Evolutionary conservation across 805 yeast genomes (phyloP).

Genomic region (Saccharomycopsis lassenensis): DNA sequence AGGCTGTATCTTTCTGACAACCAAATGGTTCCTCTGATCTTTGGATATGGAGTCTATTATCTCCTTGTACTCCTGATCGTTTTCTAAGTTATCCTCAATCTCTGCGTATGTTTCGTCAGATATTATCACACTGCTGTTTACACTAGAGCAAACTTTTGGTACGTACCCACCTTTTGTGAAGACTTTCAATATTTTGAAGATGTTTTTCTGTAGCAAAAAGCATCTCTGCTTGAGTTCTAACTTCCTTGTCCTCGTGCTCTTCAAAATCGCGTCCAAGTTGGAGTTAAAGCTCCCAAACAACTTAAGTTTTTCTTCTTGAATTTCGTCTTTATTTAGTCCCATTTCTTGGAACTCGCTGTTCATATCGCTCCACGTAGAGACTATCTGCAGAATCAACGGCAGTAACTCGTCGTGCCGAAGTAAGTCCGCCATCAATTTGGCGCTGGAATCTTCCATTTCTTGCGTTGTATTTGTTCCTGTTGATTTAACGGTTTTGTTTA

Average conservation of each 20-base stretch:
- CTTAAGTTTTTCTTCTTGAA: background rate
- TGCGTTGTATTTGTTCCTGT: too few species aligned
- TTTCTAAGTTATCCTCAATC: slow-evolving; percentile 18
- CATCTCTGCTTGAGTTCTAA: slow-evolving; percentile 4
- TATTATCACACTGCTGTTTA: background rate
- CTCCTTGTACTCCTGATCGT: slow-evolving; percentile 23
- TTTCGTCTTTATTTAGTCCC: slow-evolving; percentile 9
- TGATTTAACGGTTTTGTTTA: too few species aligned
- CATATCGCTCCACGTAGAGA: slow-evolving; percentile 5
- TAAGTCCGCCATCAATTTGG: too few species aligned
- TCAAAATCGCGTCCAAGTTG: slow-evolving; percentile 1
- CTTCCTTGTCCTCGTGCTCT: slow-evolving; percentile 4
- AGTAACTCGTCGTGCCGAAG: too few species aligned
- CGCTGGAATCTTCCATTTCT: too few species aligned
- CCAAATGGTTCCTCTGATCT: slow-evolving; percentile 4
- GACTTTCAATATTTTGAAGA: slow-evolving; percentile 15
- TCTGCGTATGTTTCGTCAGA: slow-evolving; percentile 18
- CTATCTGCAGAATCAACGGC: slow-evolving; percentile 3
- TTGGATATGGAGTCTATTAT: slow-evolving; percentile 15
- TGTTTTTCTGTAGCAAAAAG: slow-evolving; percentile 10
- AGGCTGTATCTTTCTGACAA: slow-evolving; percentile 6
- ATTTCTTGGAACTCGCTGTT: slow-evolving; percentile 8
- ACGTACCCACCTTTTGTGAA: slow-evolving; percentile 14
- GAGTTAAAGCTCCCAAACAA: slow-evolving; percentile 1
- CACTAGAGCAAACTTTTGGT: background rate